Percentiles rank a stretch among this genome's conserved stretches.
Evolutionary conservation across 371 early-diverging fungal genomes (phyloP).

Genomic region (Actinomucor elegans): DNA sequence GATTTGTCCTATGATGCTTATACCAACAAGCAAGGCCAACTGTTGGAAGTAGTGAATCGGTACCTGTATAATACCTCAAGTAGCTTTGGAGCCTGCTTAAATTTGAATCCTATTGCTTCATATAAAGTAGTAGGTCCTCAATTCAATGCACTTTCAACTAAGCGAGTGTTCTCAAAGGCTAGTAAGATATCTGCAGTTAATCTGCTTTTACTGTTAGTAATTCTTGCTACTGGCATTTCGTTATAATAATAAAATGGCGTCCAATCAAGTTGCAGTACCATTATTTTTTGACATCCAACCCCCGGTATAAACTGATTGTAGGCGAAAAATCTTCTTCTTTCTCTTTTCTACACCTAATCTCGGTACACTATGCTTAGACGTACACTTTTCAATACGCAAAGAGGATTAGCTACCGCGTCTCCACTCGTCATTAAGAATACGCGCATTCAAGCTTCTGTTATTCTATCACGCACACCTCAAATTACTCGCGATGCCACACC

Average conservation of each 20-base stretch:
- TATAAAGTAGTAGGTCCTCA: slow-evolving; percentile 10
- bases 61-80: not conserved
- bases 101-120: not conserved
- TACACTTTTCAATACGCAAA: slow-evolving; percentile 3
- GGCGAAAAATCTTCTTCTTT: not conserved
- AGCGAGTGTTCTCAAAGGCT: not conserved
- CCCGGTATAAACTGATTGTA: not conserved
- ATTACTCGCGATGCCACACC: slow-evolving; percentile 69
- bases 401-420: slow-evolving; percentile 22
- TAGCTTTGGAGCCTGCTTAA: not conserved
- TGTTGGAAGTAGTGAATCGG: not conserved
- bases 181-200: no score
- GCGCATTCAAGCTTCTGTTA: slow-evolving; percentile 66
- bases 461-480: slow-evolving; percentile 81
- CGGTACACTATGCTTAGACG: slow-evolving; percentile 2
- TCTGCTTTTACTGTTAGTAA: no score
- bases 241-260: not conserved
- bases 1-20: slow-evolving; percentile 9
- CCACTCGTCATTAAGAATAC: slow-evolving; percentile 38
- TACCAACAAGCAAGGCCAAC: not conserved
- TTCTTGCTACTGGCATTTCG: no score
- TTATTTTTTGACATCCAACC: not conserved
- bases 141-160: slow-evolving; percentile 1
- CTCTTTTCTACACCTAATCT: not conserved
- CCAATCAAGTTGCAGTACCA: not conserved